These are phyloP conservation scores for Diplodia intermedia DNA, from an alignment of 2,329 filamentous ascomycete genomes.

Conservation along the genomic window DNA sequence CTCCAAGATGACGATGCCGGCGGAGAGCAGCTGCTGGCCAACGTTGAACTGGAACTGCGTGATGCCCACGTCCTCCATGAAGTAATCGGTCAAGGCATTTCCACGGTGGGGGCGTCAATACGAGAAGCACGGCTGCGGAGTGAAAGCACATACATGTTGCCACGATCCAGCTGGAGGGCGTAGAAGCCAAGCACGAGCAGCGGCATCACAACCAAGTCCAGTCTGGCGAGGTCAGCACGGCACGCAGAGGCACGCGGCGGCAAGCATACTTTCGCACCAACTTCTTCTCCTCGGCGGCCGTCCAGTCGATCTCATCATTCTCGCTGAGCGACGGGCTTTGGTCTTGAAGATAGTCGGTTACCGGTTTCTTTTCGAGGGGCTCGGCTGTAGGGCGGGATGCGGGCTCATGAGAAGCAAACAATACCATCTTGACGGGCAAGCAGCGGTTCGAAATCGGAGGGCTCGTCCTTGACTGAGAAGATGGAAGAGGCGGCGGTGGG, in stretches of 20 bases:
- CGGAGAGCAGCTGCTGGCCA: conserved; percentile 59
- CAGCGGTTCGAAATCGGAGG: conserved; percentile 20
- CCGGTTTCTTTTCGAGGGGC: conserved; percentile 17
- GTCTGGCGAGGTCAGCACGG: conserved; percentile 8
- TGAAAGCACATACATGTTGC: conserved; percentile 35
- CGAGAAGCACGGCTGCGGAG: background rate
- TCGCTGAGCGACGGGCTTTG: conserved; percentile 30
- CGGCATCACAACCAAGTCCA: conserved; percentile 38
- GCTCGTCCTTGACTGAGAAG: conserved; percentile 20
- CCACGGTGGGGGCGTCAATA: conserved; percentile 49
- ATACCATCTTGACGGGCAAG: conserved; percentile 24
- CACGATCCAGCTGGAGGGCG: conserved; percentile 45
- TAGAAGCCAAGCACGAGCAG: conserved; percentile 41
- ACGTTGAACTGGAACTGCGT: conserved; percentile 63
- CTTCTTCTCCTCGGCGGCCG: conserved; percentile 32
- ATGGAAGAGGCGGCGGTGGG: conserved; percentile 21
- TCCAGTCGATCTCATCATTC: conserved; percentile 33
- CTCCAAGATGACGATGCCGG: conserved; percentile 57
- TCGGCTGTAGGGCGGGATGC: background rate
- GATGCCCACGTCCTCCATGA: conserved; percentile 58
- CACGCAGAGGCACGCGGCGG: background rate
- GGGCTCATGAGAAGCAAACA: conserved; percentile 10
- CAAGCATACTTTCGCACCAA: conserved; percentile 33
- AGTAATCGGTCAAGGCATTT: conserved; percentile 61
- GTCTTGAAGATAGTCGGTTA: conserved; percentile 26